These are phyloP conservation scores for Chlorophyllum brunneum DNA, from an alignment of 768 basidiomycete species.

Conservation along the genomic window DNA sequence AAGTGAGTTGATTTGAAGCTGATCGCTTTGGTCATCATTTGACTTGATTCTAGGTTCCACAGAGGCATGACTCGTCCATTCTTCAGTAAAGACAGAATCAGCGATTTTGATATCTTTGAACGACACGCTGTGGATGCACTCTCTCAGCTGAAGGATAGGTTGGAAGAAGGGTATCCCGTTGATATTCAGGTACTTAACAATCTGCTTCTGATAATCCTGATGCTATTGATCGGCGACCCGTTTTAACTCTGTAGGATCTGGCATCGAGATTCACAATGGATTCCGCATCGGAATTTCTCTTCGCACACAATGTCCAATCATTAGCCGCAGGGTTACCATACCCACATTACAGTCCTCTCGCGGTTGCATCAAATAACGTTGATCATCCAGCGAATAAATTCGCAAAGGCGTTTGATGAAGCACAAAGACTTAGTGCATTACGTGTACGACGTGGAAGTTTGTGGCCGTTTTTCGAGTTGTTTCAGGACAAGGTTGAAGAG, in stretches of 20 bases:
- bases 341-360: conserved; percentile 30
- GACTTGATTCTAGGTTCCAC: conserved; percentile 39
- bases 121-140: conserved; percentile 44
- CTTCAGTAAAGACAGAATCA: conserved; percentile 54
- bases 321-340: conserved; percentile 47
- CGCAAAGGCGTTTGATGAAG: conserved; percentile 44
- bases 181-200: conserved; percentile 47
- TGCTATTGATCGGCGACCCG: too few species aligned
- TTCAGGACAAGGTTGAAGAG: conserved; percentile 40
- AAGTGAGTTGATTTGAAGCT: conserved; percentile 20
- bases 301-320: conserved; percentile 42
- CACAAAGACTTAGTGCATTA: conserved; percentile 36
- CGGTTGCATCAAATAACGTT: conserved; percentile 13
- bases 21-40: background rate
- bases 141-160: conserved; percentile 39
- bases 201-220: background rate
- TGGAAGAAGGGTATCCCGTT: conserved; percentile 45
- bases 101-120: conserved; percentile 59
- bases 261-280: conserved; percentile 57
- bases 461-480: conserved; percentile 55
- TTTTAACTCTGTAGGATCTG: conserved; percentile 34
- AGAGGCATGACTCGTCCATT: conserved; percentile 62
- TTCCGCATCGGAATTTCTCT: conserved; percentile 56
- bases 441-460: conserved; percentile 37
- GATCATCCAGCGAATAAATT: conserved; percentile 38